Base-by-base conservation (phyloP, 1,284 basidiomycete genomes). In the Hypsizygus ulmarius region DNA sequence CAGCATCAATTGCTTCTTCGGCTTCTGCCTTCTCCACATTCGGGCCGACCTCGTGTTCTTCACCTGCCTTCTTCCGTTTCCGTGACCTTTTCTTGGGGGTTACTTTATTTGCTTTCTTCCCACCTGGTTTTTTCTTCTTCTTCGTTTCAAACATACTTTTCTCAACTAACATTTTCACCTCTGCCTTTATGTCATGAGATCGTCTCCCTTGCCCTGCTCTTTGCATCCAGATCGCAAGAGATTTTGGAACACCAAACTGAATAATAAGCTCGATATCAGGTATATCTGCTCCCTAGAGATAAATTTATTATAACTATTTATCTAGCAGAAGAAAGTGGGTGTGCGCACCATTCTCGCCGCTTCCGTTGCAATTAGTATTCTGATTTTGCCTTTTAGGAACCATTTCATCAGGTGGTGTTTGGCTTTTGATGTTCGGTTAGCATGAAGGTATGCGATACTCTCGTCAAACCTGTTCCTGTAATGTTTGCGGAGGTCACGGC, bases 331-430 rank as follows among this genome's bases (percentile, higher is more conserved):
- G 44, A 9, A 8, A 14, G 9, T 16, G n/a, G n/a, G 30, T 8
- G 12, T 25, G 50, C 62, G 18, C 48, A 67, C 67, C 64, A 67
- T 69, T 37, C 65, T 64, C 3, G 64, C 64, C 8, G 63, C 63
- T 39, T 68, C 64, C 1, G 65, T 67, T n/a, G 63, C 59, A 7
- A 66, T 40, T 0, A 68, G 42, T n/a, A 68, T 55, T 19, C 44
- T 50, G 6, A 57, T 56, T 12, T 52, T 51, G 2, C 64, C 59
- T n/a, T 47, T 15, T 14, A 49, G 12, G 51, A 64, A 67, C 2
- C 42, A n/a, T 15, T 52, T 35, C 61, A 67, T 55, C 5, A 58
- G 36, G 2, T 48, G 37, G 2, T 39, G 19, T 44, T 66, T 66
- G 1, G 58, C 51, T 42, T 38, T 18, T 1, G 45, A 21, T 1